Evolutionary conservation across 768 basidiomycete genomes (phyloP), one percentile per base, ranked within the genome.

Genomic region (Myochromella boudieri): DNA sequence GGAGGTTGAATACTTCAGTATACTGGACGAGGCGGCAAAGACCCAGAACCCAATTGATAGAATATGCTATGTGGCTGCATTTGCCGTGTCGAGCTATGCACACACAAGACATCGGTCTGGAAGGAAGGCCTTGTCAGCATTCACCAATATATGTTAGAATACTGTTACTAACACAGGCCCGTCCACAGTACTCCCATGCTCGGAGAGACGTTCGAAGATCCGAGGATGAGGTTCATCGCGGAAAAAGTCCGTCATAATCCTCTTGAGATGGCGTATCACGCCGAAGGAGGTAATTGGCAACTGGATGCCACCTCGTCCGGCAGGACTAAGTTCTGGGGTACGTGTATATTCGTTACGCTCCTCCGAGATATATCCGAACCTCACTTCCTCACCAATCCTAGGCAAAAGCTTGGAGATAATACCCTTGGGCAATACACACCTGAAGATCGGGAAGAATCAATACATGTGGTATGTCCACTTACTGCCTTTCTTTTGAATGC

Each of bases 371-470:
- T 46, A 28, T 44, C 41, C 49, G 56, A 49, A 48, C 26, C 44
- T 57, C 49, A 44, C 47, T 47, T 31, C 22, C 28, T 56, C n/a
- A n/a, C n/a, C n/a, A n/a, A 7, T 37, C 42, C 11, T 55, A 91
- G 91, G 91, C n/a, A 92, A 91, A 70, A 91, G 87, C 55, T 67
- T 94, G 57, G 92, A 94, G 66, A 81, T 95, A 37, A 87, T 90
- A 34, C 91, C 91, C 15, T 68, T 85, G 42, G 92, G 92, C 10
- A 78, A 69, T 3, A 85, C 81, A 18, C 78, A 77, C 48, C 68
- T 93, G 49, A 79, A 64, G 56, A 82, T 91, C 42, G 86, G 79
- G 12, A 59, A 77, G 9, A 85, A 91, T 60, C 67, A 69, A 46
- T 94, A 81, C 63, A 71, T 78, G 52, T 94, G 91, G 91, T 87